Base-by-base conservation (phyloP, 2,329 filamentous ascomycete genomes). In the Colletotrichum lindemuthianum region DNA sequence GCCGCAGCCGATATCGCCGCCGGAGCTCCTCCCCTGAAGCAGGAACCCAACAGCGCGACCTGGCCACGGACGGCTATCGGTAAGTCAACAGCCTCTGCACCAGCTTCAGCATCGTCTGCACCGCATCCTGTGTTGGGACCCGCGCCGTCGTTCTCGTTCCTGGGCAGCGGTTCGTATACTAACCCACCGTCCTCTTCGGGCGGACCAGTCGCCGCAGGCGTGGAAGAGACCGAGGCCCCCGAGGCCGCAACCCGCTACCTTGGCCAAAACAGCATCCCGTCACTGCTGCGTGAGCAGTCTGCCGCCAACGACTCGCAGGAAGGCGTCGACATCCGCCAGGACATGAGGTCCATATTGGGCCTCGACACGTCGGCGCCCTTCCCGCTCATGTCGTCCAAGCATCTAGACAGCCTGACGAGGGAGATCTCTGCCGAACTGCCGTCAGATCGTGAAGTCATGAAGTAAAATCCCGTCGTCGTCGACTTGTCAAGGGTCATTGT, bases 181-280 rank as follows among this genome's bases (percentile, higher is more conserved):
- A 49, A 65, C 43, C 48, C 49, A 47, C 39, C 55, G 45, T 49
- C 55, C 45, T 49, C 47, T 12, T 53, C 52, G 51, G 57, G 63
- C 40, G 58, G 40, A 52, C 67, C 68, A 60, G 39, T 68, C 41
- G 69, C 72, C 78, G 81, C 83, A 65, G 75, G 72, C 52, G 71
- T 81, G 52, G 82, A 84, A 61, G 86, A 89, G 60, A 78, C 83
- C 33, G 86, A 89, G 56, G 74, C 78, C 55, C 78, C 80, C 57
- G 84, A 86, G 63, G 79, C 81, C 52, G 84, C 87, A 12, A 68
- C 65, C 50, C 82, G 88, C 45, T 90, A 89, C 73, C 81, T 90
- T 39, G 88, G 88, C 34, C 86, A 90, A 71, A 90, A 90, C 74
- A 89, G 87, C 72, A 90, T 90, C 59, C 87, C 88, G 8, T 88